Conservation (phyloP, 1,284 basidiomycete species). For the Ganoderma sinense region DNA sequence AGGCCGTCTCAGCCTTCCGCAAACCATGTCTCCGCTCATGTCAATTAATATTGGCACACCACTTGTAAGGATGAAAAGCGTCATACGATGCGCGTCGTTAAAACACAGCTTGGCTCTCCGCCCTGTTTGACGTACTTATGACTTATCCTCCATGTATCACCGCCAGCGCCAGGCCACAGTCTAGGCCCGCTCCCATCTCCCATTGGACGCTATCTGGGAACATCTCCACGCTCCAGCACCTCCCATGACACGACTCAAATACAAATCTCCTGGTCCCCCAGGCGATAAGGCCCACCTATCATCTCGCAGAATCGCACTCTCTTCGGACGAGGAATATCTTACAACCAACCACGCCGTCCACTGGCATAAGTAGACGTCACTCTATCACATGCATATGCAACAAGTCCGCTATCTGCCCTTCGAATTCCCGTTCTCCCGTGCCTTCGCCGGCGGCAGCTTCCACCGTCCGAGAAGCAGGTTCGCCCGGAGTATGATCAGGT, state of each 20-base stretch:
- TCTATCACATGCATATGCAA: background rate
- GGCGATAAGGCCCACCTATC: background rate
- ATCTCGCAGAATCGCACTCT: background rate
- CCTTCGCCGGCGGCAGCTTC: conserved; percentile 36
- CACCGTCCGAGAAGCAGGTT: conserved; percentile 85
- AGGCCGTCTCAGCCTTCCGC: background rate
- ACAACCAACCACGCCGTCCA: background rate
- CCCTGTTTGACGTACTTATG: background rate
- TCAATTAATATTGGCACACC: background rate
- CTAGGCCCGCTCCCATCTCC: background rate
- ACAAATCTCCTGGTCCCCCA: background rate
- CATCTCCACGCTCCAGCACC: background rate
- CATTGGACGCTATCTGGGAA: background rate
- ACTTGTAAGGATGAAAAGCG: background rate
- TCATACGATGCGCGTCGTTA: background rate
- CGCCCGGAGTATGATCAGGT: conserved; percentile 83
- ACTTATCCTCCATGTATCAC: background rate
- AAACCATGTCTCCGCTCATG: background rate
- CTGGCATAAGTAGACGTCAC: background rate
- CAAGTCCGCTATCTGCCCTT: background rate
- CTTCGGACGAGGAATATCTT: background rate
- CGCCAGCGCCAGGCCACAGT: background rate
- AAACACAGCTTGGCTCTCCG: background rate
- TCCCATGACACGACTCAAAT: background rate
- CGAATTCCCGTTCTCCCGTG: background rate